These are phyloP conservation scores for Tieghemostelium lacteum DNA, from an alignment of 78 protist genomes.

Conservation along the genomic window DNA sequence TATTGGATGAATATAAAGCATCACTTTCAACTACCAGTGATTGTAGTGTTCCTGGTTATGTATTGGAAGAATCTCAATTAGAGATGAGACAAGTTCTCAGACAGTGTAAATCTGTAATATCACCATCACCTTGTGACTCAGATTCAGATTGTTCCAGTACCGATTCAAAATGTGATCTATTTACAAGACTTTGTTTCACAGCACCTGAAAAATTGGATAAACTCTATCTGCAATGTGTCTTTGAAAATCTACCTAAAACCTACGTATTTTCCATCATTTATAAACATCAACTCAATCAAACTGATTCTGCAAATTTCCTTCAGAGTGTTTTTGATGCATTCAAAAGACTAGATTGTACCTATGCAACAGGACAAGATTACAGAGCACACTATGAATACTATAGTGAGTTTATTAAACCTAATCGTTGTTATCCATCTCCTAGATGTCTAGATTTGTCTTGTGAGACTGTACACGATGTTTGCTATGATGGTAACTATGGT, in stretches of 20 bases:
- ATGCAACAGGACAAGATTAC: neutral
- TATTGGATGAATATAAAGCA: constrained; percentile 28
- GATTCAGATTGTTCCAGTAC: constrained; percentile 1
- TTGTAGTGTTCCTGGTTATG: constrained; percentile 17
- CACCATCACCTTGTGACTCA: neutral
- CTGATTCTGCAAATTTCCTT: neutral
- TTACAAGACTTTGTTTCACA: neutral
- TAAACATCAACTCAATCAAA: neutral
- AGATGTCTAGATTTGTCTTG: constrained; percentile 13
- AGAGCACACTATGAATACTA: neutral
- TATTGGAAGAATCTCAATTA: neutral
- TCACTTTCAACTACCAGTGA: constrained; percentile 3
- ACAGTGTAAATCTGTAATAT: neutral
- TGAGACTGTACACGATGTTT: constrained; percentile 39
- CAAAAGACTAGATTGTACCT: neutral
- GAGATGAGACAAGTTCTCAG: constrained; percentile 1
- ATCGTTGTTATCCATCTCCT: constrained; percentile 2
- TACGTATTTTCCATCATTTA: constrained; percentile 4
- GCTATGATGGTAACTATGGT: constrained; percentile 42
- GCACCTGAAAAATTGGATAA: neutral
- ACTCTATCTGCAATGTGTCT: neutral
- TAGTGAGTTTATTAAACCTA: neutral
- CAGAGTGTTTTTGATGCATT: neutral
- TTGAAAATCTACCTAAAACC: neutral
- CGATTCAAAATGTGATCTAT: neutral